Evolutionary conservation across 2,329 filamentous ascomycete species (phyloP), one percentile per base, ranked within the genome.

Genomic region (Verticillium isaacii): DNA sequence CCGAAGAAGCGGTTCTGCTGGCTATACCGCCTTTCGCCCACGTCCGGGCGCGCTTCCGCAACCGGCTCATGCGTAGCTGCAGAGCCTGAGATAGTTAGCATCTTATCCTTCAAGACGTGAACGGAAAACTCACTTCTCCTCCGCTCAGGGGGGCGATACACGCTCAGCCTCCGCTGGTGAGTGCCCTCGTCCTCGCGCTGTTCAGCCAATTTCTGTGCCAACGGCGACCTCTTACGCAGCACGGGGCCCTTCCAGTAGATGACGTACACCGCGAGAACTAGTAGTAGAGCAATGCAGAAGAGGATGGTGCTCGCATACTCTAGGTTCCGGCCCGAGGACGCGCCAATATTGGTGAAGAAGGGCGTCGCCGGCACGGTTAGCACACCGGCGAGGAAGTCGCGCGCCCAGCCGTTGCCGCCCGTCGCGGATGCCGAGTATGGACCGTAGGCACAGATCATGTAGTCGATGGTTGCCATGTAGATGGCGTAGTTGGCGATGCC

Each of bases 391-490:
- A 92, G 77, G 73, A 92, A 87, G 69, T 92, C 89, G 66, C 90
- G 82, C 2, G 88, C 82, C 76, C 89, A 91, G 1, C 89, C 90
- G 65, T 92, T 92, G 23, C 89, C 89, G 50, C 89, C 90, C 0
- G 89, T 92, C 0, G 90, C 90, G 0, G 88, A 91, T 1, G 89
- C 89, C 2, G 88, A 85, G 71, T 91, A 92, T 0, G 85, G 85
- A 0, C 89, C 90, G 68, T 92, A 91, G 0, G 89, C 87, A 62
- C 86, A 88, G 39, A 91, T 85, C 84, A 91, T 91, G 75, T 92
- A 92, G 73, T 92, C 88, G 65, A 91, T 89, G 1, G 88, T 90
- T 1, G 88, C 87, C 85, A 90, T 90, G 75, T 91, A 91, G 62
- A 91, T 90, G 37, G 84, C 78, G 45, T 89, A 90, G 69, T 92